These are phyloP conservation scores for Hapsidospora chrysogenum DNA, from an alignment of 495 filamentous ascomycete species.

Conservation along the genomic window DNA sequence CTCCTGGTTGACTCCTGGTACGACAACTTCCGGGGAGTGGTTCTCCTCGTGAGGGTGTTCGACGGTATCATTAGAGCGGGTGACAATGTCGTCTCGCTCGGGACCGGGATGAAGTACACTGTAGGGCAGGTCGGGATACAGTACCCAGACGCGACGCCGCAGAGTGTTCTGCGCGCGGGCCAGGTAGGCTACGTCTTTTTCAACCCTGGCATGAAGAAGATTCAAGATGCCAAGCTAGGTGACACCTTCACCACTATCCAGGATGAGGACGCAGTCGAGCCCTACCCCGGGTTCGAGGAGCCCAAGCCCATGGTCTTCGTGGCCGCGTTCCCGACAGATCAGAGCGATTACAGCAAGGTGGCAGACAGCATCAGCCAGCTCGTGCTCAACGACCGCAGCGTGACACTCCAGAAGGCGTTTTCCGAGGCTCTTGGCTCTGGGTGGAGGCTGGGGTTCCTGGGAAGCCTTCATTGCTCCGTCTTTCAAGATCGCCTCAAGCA, in stretches of 20 bases:
- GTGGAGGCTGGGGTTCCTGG: conserved; percentile 89
- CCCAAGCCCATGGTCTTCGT: conserved; percentile 99
- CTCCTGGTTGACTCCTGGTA: conserved; percentile 97
- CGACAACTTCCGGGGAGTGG: conserved; percentile 84
- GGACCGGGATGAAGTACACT: conserved; percentile 69
- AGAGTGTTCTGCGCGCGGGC: conserved; percentile 64
- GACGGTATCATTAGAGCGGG: conserved; percentile 72
- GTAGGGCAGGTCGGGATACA: conserved; percentile 96
- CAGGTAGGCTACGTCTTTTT: conserved; percentile 95
- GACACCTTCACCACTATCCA: conserved; percentile 88
- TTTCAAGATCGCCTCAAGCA: conserved; percentile 94
- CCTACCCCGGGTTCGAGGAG: conserved; percentile 86
- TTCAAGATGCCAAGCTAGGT: conserved; percentile 86
- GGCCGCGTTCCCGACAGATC: conserved; percentile 85
- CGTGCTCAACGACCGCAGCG: conserved; percentile 84
- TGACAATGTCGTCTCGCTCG: conserved; percentile 70
- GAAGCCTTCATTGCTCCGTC: conserved; percentile 90
- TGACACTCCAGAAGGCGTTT: conserved; percentile 82
- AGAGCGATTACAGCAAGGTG: conserved; percentile 67
- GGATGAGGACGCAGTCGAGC: conserved; percentile 56
- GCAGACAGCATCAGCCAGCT: conserved; percentile 92
- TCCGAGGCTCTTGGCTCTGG: conserved; percentile 88
- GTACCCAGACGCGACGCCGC: conserved; percentile 77
- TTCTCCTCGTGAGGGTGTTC: conserved; percentile 81
- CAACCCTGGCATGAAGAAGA: conserved; percentile 95